Conservation (phyloP, 495 filamentous ascomycete genomes). For the Penicillium robsamsonii region DNA sequence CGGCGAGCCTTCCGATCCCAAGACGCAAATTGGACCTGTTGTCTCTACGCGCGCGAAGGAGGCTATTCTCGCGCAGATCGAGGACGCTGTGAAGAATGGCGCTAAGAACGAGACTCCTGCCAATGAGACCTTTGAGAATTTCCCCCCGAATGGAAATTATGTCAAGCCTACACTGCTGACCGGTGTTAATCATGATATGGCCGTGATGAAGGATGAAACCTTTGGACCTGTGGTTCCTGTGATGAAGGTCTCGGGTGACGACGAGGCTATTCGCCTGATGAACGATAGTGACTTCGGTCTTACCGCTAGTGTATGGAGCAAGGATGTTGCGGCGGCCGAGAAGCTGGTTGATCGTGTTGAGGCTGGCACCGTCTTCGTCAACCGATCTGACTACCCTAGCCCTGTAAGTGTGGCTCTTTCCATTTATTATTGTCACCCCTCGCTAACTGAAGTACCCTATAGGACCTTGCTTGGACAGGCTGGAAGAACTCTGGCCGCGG, state of each 20-base stretch:
- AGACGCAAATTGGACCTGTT: constrained; percentile 82
- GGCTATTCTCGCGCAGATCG: constrained; percentile 69
- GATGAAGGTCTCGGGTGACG: constrained; percentile 79
- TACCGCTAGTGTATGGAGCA: constrained; percentile 94
- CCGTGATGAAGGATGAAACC: constrained; percentile 87
- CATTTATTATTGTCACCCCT: neutral
- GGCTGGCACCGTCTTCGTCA: constrained; percentile 94
- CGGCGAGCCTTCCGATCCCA: constrained; percentile 73
- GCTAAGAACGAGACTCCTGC: constrained; percentile 78
- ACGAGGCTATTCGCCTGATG: constrained; percentile 77
- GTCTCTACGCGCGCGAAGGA: constrained; percentile 72
- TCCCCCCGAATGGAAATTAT: constrained; percentile 73
- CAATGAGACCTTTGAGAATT: constrained; percentile 66
- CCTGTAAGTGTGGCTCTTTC: constrained; percentile 59
- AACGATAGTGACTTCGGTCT: constrained; percentile 91
- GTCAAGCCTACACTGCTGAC: constrained; percentile 80
- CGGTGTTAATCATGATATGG: constrained; percentile 75
- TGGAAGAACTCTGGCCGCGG: constrained; percentile 96
- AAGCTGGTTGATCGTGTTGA: constrained; percentile 74
- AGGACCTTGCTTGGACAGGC: constrained; percentile 96
- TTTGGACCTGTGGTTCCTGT: constrained; percentile 91
- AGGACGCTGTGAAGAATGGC: constrained; percentile 77
- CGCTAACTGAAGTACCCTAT: constrained; percentile 23
- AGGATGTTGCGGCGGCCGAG: constrained; percentile 70
- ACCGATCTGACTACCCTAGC: constrained; percentile 83